A percentile compares a stretch with the other conserved stretches of the same genome.
These are phyloP conservation scores for Aureobasidium uvarum DNA, from an alignment of 2,329 filamentous ascomycete genomes.

Conservation along the genomic window DNA sequence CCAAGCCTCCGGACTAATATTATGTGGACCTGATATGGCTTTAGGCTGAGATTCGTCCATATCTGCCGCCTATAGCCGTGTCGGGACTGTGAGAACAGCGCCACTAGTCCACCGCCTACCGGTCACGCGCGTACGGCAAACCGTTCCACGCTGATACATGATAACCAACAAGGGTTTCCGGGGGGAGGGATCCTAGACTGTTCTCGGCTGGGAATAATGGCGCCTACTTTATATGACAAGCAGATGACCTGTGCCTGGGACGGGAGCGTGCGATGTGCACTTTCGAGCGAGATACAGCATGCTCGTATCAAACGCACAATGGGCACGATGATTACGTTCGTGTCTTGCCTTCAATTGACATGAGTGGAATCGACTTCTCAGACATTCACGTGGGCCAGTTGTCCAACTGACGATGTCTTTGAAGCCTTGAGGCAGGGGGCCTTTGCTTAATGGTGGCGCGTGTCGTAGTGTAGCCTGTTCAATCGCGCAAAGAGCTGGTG, in stretches of 20 bases:
- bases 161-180: conserved; percentile 1
- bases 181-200: conserved; percentile 4
- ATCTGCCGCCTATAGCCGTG: conserved; percentile 22
- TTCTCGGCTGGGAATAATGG: not conserved
- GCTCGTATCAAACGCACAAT: not conserved
- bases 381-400: not conserved
- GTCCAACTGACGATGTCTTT: not conserved
- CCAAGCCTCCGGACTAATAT: not conserved
- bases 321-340: not conserved
- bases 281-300: not conserved
- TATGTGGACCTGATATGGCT: not conserved
- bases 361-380: not conserved
- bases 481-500: not conserved
- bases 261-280: not conserved
- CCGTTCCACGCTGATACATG: conserved; percentile 22
- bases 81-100: conserved; percentile 8
- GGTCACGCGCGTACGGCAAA: conserved; percentile 20
- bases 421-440: not conserved
- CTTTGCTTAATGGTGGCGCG: not conserved
- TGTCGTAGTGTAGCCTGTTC: not conserved
- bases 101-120: conserved; percentile 23
- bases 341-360: not conserved
- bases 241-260: conserved; percentile 10
- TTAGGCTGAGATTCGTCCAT: conserved; percentile 21
- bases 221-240: conserved; percentile 2